Percentiles rank a stretch among this genome's conserved stretches.
These are phyloP conservation scores for Coniella lustricola DNA, from an alignment of 2,329 filamentous ascomycete species.

Conservation along the genomic window DNA sequence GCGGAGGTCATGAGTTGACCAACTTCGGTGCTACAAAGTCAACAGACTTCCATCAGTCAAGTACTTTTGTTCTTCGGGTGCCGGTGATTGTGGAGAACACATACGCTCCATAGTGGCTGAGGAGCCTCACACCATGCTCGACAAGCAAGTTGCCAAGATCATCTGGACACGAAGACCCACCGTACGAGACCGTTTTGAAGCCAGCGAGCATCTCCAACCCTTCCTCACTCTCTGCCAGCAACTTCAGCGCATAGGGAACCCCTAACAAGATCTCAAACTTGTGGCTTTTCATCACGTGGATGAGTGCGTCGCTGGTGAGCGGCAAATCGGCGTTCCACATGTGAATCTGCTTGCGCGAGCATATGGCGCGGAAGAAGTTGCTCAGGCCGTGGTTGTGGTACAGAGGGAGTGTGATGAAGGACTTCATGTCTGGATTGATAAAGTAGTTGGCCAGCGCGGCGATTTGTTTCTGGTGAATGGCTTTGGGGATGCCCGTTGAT, in stretches of 20 bases:
- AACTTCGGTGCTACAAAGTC: conserved; percentile 43
- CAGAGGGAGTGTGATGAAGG: conserved; percentile 49
- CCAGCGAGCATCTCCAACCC: conserved; percentile 41
- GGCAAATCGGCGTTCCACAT: conserved; percentile 50
- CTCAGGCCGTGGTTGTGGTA: conserved; percentile 55
- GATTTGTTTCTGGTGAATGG: conserved; percentile 51
- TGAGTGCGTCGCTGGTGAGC: conserved; percentile 42
- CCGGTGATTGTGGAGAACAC: too few relatives aligned
- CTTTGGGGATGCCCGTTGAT: conserved; percentile 56
- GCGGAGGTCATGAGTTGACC: conserved; percentile 57
- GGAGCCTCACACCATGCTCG: conserved; percentile 44
- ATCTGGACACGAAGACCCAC: conserved; percentile 52
- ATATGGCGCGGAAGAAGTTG: conserved; percentile 46
- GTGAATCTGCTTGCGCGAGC: conserved; percentile 41
- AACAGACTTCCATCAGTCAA: background rate
- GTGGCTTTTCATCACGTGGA: conserved; percentile 34
- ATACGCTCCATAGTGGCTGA: conserved; percentile 50
- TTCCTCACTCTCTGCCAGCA: conserved; percentile 50
- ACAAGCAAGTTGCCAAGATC: conserved; percentile 49
- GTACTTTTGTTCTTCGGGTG: too few relatives aligned
- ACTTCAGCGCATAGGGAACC: conserved; percentile 58
- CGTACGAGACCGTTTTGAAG: conserved; percentile 48
- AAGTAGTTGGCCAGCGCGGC: conserved; percentile 42
- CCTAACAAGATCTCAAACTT: conserved; percentile 49
- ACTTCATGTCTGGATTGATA: conserved; percentile 31